Conservation (phyloP, 257 asterid genomes). For the Ophiorrhiza pumila region DNA sequence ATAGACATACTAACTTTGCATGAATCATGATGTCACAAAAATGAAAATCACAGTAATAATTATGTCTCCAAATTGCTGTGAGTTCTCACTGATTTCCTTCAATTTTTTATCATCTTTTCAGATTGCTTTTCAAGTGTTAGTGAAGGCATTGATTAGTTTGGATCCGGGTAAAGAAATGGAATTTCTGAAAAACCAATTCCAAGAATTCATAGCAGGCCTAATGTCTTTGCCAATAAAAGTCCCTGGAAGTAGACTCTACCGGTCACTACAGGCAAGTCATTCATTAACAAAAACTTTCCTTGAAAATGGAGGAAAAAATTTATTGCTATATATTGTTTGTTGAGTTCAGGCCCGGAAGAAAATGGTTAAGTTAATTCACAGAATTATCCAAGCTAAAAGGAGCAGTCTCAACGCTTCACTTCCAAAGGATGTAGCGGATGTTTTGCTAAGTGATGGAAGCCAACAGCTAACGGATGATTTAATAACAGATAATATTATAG, state of each 20-base stretch:
- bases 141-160: constrained; percentile 73
- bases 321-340: neutral
- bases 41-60: constrained; percentile 36
- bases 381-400: constrained; percentile 55
- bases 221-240: constrained; percentile 77
- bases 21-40: constrained; percentile 40
- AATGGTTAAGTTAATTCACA: constrained; percentile 63
- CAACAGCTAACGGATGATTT: constrained; percentile 59
- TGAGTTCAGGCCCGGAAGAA: constrained; percentile 65
- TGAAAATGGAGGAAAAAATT: neutral
- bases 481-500: constrained; percentile 77
- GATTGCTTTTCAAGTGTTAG: constrained; percentile 87
- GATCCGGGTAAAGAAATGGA: constrained; percentile 70
- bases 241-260: constrained; percentile 78
- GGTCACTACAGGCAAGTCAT: constrained; percentile 69
- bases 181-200: constrained; percentile 62
- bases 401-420: neutral
- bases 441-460: constrained; percentile 49
- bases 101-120: constrained; percentile 18
- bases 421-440: constrained; percentile 66
- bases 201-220: constrained; percentile 88
- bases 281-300: neutral
- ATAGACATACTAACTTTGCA: constrained; percentile 22
- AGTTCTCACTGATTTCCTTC: constrained; percentile 10
- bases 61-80: constrained; percentile 40